Base-by-base conservation (phyloP, 139 green algal species). In the Astrephomene gubernaculifera region DNA sequence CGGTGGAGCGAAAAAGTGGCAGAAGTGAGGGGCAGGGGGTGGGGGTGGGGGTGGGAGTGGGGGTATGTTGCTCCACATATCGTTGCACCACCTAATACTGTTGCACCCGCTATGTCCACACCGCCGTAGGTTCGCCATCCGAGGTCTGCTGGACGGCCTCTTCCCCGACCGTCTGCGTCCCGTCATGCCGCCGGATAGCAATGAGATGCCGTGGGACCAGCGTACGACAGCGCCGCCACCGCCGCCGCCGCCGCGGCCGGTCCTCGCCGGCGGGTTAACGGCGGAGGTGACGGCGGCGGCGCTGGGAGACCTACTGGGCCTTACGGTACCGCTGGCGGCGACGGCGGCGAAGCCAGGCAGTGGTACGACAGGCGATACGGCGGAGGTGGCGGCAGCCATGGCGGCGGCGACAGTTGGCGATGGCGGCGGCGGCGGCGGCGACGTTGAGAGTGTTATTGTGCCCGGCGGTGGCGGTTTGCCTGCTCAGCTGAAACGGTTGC, bases 91-190 rank as follows among this genome's bases (percentile, higher is more conserved):
- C n/a, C n/a, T n/a, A n/a, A n/a, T n/a, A n/a, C n/a, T n/a, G n/a
- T n/a, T n/a, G n/a, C n/a, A n/a, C n/a, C n/a, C n/a, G n/a, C n/a
- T n/a, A n/a, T n/a, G n/a, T n/a, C n/a, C n/a, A n/a, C n/a, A n/a
- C 35, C 65, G 43, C 21, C 35, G 6, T 71, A 87, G 82, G n/a
- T 82, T 81, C 43, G 86, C 76, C 41, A 76, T 93, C 49, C 38
- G 54, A 33, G 57, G 52, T 39, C 71, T 94, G 52, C 57, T 94
- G 74, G 86, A 91, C 2, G 19, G 74, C 0, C 31, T 93, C 2
- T 10, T 74, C 4, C 68, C 74, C 29, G 38, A 68, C 27, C 74
- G 74, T 2, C 54, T 82, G 14, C 38, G 41, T 9, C 1, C n/a
- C 29, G 61, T 49, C 35, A 0, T 44, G 24, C 61, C 79, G 33